Base-by-base conservation (phyloP, 2,329 filamentous ascomycete species). In the Fusarium sp. region DNA sequence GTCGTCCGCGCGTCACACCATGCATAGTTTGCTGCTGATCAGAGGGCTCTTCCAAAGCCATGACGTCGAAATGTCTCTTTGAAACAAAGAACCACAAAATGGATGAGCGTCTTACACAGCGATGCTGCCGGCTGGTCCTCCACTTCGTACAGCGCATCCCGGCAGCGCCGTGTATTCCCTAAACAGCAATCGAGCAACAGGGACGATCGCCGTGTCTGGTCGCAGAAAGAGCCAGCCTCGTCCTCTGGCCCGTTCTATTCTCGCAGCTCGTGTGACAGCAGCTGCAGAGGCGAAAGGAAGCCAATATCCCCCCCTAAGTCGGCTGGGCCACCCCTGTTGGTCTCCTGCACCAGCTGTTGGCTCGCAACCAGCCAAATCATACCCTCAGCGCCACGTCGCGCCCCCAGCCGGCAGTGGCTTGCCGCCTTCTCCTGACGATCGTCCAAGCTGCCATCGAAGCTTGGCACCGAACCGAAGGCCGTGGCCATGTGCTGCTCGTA, bases 381-480 rank as follows among this genome's bases (percentile, higher is more conserved):
- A n/a, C 31, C 24, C 27, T 33, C 42, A 56, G 56, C 53, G 69
- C 68, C 64, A 73, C 62, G 64, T 64, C 62, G 46, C 62, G 67
- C 27, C 64, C 71, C 56, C 55, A 60, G 69, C 46, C 66, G 66
- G 64, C 70, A 73, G 74, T 74, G 69, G 73, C 67, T 68, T 72
- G 62, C 64, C 68, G 64, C 72, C 66, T 70, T 75, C 74, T 75
- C 76, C 74, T 77, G 74, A 76, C 65, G 73, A 77, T 76, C 74
- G 62, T 65, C 62, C 36, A 58, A 27, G 46, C 62, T 69, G 60
- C 63, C 62, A 67, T 62, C 31, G 42, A 67, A 67, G 69, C 69
- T 75, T 76, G 67, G 71, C 63, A 72, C 63, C 60, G 61, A 64
- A 64, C 70, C 53, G 59, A 55, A 65, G 56, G 59, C 56, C 64